Base-by-base conservation (phyloP, 441 rosid species). In the Euphorbia corollata region DNA sequence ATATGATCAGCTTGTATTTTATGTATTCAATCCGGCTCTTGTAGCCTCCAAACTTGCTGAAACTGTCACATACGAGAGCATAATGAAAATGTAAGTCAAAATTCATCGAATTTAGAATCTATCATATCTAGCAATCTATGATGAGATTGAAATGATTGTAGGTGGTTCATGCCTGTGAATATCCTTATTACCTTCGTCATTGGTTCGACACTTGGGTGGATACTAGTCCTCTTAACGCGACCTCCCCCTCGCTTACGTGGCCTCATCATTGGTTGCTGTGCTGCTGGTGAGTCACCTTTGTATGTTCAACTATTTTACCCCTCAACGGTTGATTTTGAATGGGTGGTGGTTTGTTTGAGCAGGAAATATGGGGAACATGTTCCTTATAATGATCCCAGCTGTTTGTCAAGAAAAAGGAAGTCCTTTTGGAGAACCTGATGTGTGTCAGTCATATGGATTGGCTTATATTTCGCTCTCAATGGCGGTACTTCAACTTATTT, bases 101-200 rank as follows among this genome's bases (percentile, higher is more conserved):
- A 12, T 22, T 66, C 8, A 8, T 27, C 27, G 8, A 30, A 51
- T 15, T 59, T n/a, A 24, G 30, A 23, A 23, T 24, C 5, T 15
- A 36, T 27, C 32, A 27, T 12, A n/a, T 47, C 4, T 13, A 47
- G 18, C 51, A 13, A 47, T 47, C 51, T 12, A 47, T 16, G 11
- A 36, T 19, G 45, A 30, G 59, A 30, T 13, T 6, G 36, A 11
- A 22, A 9, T 38, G 38, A 6, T 8, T 68, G 51, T 69, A 88
- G 97, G 85, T 91, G 96, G 98, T 89, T 92, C 80, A 92, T 92
- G 98, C 98, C 98, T 11, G 15, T 90, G 48, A 92, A 89, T 74
- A 71, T 88, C 54, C 85, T 92, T 50, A 77, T 92, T 63, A 86
- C 96, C 15, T 85, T 83, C 71, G 67, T 87, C 59, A 63, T 85